Percentiles rank a stretch among this genome's conserved stretches.
Conservation (phyloP, 768 basidiomycete species). For the Gloeostereum incarnatum region DNA sequence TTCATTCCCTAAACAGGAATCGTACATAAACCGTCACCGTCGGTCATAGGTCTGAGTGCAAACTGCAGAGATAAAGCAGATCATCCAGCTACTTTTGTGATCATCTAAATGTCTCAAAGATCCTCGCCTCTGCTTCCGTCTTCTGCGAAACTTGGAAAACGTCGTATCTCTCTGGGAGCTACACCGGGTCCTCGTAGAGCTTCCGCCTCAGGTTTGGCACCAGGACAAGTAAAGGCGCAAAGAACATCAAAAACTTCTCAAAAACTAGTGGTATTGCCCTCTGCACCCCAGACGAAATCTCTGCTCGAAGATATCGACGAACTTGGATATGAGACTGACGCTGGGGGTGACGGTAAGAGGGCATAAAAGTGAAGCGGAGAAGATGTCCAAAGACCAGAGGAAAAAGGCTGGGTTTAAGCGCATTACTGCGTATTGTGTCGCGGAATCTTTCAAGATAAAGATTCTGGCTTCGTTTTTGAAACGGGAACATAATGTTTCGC, state of each 20-base stretch:
- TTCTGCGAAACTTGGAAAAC: too few relatives aligned
- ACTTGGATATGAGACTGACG: conserved; percentile 59
- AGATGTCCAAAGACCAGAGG: conserved; percentile 82
- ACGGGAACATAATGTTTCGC: conserved; percentile 85
- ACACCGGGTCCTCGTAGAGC: conserved; percentile 16
- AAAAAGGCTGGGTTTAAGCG: conserved; percentile 73
- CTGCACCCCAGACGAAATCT: conserved; percentile 81
- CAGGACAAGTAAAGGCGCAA: conserved; percentile 39
- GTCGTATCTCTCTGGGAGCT: too few relatives aligned
- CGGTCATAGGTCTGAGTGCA: too few relatives aligned
- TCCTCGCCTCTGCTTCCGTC: too few relatives aligned
- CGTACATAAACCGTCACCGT: too few relatives aligned
- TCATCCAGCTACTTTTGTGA: too few relatives aligned
- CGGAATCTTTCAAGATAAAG: conserved; percentile 81
- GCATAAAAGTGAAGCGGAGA: conserved; percentile 77
- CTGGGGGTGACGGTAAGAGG: conserved; percentile 48
- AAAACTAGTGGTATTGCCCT: conserved; percentile 84
- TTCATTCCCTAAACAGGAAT: too few relatives aligned
- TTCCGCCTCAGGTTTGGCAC: conserved; percentile 7
- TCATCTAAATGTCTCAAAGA: too few relatives aligned
- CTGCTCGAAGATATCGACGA: conserved; percentile 37
- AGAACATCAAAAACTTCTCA: conserved; percentile 88
- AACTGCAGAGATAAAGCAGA: too few relatives aligned
- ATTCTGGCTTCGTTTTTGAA: conserved; percentile 79
- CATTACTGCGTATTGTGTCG: conserved; percentile 85